A percentile compares a stretch with the other conserved stretches of the same genome.
These are phyloP conservation scores for Hypoxylon fuscum DNA, from an alignment of 495 filamentous ascomycete species.

Conservation along the genomic window DNA sequence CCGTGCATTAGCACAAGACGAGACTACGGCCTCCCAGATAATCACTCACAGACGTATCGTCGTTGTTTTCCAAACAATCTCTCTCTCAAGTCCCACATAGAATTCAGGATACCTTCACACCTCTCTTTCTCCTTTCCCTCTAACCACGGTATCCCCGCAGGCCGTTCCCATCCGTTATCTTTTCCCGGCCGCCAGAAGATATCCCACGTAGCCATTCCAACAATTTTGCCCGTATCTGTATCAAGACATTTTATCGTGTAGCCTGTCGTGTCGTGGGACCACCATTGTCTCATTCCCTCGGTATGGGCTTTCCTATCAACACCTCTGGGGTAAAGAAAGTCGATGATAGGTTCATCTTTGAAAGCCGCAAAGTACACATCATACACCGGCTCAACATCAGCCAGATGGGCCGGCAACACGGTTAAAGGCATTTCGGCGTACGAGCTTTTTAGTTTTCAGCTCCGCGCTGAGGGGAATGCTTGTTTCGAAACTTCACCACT, in stretches of 20 bases:
- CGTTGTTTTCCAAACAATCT: conserved; percentile 38
- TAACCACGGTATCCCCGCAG: conserved; percentile 43
- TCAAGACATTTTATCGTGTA: conserved; percentile 54
- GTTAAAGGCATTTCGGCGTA: conserved; percentile 44
- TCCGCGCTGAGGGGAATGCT: neutral
- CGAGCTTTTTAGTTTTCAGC: neutral
- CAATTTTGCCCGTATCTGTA: conserved; percentile 41
- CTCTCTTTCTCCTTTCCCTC: conserved; percentile 42
- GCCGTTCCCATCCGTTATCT: conserved; percentile 36
- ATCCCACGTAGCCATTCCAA: conserved; percentile 50
- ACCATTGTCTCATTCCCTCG: conserved; percentile 45
- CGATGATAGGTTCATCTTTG: conserved; percentile 41
- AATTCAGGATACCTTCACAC: conserved; percentile 38
- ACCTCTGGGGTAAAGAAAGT: conserved; percentile 47
- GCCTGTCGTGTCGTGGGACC: conserved; percentile 42
- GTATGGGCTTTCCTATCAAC: conserved; percentile 47
- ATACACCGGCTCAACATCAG: conserved; percentile 51
- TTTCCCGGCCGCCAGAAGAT: conserved; percentile 33
- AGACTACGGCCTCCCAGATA: neutral
- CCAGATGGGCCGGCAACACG: conserved; percentile 53
- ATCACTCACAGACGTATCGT: conserved; percentile 46
- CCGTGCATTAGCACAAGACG: neutral
- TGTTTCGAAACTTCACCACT: neutral
- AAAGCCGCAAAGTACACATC: conserved; percentile 55
- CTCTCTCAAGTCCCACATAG: conserved; percentile 47